Evolutionary conservation across 2,329 filamentous ascomycete genomes (phyloP).

Genomic region (Magnaporthales sp.): DNA sequence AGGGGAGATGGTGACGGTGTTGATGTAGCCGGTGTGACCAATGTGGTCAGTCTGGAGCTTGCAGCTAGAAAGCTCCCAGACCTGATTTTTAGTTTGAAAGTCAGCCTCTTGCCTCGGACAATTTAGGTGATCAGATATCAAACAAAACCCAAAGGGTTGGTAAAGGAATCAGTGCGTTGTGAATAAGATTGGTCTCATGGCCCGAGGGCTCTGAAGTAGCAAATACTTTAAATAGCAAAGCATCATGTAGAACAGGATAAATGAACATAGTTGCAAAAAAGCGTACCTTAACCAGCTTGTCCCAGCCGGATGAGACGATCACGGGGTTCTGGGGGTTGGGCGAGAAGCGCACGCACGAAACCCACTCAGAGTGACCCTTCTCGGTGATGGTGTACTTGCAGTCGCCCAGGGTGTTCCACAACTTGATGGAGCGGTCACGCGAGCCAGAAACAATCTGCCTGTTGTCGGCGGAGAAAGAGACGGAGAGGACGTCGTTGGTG

Average conservation of each 20-base stretch:
- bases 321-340: conserved; percentile 99
- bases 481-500: conserved; percentile 98
- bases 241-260: conserved; percentile 70
- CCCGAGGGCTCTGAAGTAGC: conserved; percentile 99
- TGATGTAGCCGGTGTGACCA: conserved; percentile 99
- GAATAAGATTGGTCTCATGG: conserved; percentile 81
- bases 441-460: conserved; percentile 99
- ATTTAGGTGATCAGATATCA: conserved; percentile 4
- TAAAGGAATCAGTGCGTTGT: conserved; percentile 67
- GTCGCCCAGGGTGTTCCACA: conserved; percentile 99
- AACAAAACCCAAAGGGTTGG: background rate
- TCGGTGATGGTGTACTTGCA: conserved; percentile 99
- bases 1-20: conserved; percentile 99
- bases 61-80: conserved; percentile 99
- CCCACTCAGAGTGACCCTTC: conserved; percentile 99
- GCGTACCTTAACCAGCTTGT: conserved; percentile 99
- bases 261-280: conserved; percentile 3
- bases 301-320: conserved; percentile 97
- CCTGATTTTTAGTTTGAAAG: conserved; percentile 41
- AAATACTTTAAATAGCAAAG: conserved; percentile 94
- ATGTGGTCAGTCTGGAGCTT: conserved; percentile 99
- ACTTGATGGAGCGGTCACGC: conserved; percentile 98
- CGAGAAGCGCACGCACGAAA: conserved; percentile 98
- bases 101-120: background rate
- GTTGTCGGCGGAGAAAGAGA: conserved; percentile 99